Base-by-base conservation (phyloP, 805 yeast genomes). In the Yamadazyma sp. region DNA sequence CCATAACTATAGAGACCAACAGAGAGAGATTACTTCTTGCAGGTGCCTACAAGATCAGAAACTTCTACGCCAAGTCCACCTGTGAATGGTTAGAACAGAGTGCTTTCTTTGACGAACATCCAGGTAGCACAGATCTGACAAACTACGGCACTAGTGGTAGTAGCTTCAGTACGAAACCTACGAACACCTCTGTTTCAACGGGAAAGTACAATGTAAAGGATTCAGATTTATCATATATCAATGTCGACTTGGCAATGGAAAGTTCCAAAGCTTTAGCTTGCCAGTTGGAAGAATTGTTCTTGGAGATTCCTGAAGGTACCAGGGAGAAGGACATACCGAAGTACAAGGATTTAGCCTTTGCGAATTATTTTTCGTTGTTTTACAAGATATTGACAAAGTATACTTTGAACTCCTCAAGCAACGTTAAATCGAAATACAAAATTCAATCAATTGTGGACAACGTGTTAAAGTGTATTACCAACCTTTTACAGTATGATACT, bases 401-500 rank as follows among this genome's bases (percentile, higher is more conserved):
- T 41, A 64, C 75, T 21, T 47, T 36, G 18, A 49, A 45, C 22
- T 34, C 37, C 19, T 35, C 37, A 14, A 25, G 50, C 5, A 41
- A 41, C 17, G 22, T 41, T 11, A 56, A 56, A 40, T 60, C 64
- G 15, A 68, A 64, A 47, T 84, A 82, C 51, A 81, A 83, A 50
- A 64, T 77, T 9, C 67, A 74, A 16, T 57, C 64, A 6, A 68
- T 87, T 20, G 72, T 79, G 13, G 85, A 82, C 13, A 78, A 80
- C 56, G 77, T 82, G 8, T 76, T 86, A 37, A 62, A 67, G 15
- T 78, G 85, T 14, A 65, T 87, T 34, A 78, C 89, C 2, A 84
- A 84, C 46, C 57, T 88, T 36, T 66, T 88, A 31, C 80, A 77
- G 48, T 73, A 86, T 3, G 88, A 88, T 50, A 78, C 82, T 5